Base-by-base conservation (phyloP, 495 filamentous ascomycete species). In the Sphaerosporella brunnea region DNA sequence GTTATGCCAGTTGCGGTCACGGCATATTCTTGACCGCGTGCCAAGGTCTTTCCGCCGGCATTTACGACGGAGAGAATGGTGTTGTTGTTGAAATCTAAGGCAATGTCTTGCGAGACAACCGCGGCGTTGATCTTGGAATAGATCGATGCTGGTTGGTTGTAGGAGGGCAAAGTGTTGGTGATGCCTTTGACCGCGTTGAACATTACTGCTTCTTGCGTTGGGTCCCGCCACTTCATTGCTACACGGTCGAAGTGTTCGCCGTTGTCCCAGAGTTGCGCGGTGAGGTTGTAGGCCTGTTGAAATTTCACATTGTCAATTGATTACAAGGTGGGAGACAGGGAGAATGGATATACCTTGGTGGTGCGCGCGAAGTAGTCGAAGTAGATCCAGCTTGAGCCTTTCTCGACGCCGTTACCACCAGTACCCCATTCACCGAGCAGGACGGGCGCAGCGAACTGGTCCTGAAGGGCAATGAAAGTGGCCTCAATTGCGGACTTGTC, bases 341-440 rank as follows among this genome's bases (percentile, higher is more conserved):
- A 32, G 13, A 7, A 7, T 5, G 13, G 13, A 32, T 32, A 32
- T 32, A 32, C 28, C 28, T 16, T 67, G 59, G 11, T 66, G 0
- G 64, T 68, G 23, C 65, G 66, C 45, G 71, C 58, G 49, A 78
- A 65, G 47, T 65, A 63, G 61, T 78, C 71, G 45, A 65, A 68
- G 47, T 73, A 80, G 47, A 70, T 71, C 68, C 75, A 76, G 36
- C 73, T 64, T 2, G 66, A 72, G 19, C 68, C 71, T 0, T 67
- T 64, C 53, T 80, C 75, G 16, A 66, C 69, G 43, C 66, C 65
- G 3, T 48, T 53, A 2, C 65, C 62, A 0, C 64, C 66, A 13
- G 71, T 69, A 48, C 69, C 65, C 51, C 67, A 80, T 64, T 79
- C 75, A n/a, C 75, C 73, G 16, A 79, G 57, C 3, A 78, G 51